Conservation (phyloP, 2,329 filamentous ascomycete species). For the Cadophora sp. region DNA sequence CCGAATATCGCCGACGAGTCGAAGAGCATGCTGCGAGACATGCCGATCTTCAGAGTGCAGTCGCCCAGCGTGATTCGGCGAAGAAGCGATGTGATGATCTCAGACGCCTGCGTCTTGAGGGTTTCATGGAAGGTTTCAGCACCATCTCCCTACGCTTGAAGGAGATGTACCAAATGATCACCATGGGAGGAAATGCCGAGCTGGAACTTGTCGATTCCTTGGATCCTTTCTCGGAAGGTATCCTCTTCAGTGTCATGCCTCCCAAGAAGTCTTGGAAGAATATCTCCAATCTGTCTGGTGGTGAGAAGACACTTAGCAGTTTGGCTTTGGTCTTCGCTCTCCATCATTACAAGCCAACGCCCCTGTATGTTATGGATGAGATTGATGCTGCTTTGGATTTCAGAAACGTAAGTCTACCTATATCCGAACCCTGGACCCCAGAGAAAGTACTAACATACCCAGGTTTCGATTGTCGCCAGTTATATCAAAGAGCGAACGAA, state of each 20-base stretch:
- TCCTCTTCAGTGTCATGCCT: slow-evolving; percentile 97
- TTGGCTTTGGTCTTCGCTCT: slow-evolving; percentile 96
- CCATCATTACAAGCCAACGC: slow-evolving; percentile 97
- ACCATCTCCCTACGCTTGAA: slow-evolving; percentile 93
- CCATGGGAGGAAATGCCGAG: slow-evolving; percentile 98
- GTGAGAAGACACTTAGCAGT: slow-evolving; percentile 95
- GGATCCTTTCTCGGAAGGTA: slow-evolving; percentile 96
- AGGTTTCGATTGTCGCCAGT: slow-evolving; percentile 96
- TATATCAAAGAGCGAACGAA: slow-evolving; percentile 99
- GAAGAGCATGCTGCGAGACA: slow-evolving; percentile 83
- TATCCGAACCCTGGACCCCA: too few species aligned
- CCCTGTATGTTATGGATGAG: slow-evolving; percentile 99
- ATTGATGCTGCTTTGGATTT: slow-evolving; percentile 98
- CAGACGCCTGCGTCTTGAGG: slow-evolving; percentile 86
- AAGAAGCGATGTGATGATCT: slow-evolving; percentile 95
- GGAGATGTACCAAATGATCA: slow-evolving; percentile 99
- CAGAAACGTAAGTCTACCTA: slow-evolving; percentile 77
- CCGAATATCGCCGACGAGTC: slow-evolving; percentile 85
- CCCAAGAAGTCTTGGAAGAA: slow-evolving; percentile 99
- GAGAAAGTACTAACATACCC: slow-evolving; percentile 22
- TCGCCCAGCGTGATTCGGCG: slow-evolving; percentile 79
- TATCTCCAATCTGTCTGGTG: slow-evolving; percentile 92
- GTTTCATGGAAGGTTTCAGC: slow-evolving; percentile 98
- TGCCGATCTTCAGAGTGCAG: slow-evolving; percentile 81
- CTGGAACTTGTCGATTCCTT: slow-evolving; percentile 95